These are phyloP conservation scores for Leccinum griseonigrum DNA, from an alignment of 1,284 basidiomycete species.

Conservation along the genomic window DNA sequence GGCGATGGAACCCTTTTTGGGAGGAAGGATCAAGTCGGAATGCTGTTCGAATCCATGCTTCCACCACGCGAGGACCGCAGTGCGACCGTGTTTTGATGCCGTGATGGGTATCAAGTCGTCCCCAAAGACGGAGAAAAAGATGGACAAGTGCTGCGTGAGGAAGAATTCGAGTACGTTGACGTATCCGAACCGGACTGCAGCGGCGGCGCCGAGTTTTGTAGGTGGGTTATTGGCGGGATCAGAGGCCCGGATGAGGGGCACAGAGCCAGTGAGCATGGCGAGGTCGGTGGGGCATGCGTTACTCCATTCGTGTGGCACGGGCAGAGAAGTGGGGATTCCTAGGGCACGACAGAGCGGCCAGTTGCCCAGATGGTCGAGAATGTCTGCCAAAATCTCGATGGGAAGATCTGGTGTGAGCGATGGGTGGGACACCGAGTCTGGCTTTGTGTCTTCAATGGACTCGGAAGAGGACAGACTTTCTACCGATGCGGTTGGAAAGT, in stretches of 20 bases:
- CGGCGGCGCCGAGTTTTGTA: slow-evolving; percentile 63
- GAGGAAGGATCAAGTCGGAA: slow-evolving; percentile 53
- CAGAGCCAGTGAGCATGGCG: slow-evolving; percentile 62
- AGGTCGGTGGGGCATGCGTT: slow-evolving; percentile 65
- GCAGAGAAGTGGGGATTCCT: slow-evolving; percentile 64
- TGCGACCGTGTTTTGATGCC: slow-evolving; percentile 71
- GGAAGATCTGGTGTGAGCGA: slow-evolving; percentile 58
- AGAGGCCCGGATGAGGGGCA: slow-evolving; percentile 56
- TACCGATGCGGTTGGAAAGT: slow-evolving; percentile 44
- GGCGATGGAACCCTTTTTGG: slow-evolving; percentile 48
- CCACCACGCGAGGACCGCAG: slow-evolving; percentile 78
- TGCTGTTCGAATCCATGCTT: slow-evolving; percentile 59
- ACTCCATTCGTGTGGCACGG: slow-evolving; percentile 66
- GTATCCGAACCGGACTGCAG: slow-evolving; percentile 71
- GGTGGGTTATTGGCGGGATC: slow-evolving; percentile 55
- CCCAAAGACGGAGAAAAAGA: slow-evolving; percentile 61
- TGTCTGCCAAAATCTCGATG: slow-evolving; percentile 71
- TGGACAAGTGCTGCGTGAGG: slow-evolving; percentile 56
- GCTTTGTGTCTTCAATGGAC: slow-evolving; percentile 18
- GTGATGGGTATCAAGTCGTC: slow-evolving; percentile 67
- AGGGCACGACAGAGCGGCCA: slow-evolving; percentile 81
- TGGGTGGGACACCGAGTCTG: slow-evolving; percentile 22
- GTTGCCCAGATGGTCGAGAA: slow-evolving; percentile 72
- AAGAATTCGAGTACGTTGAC: slow-evolving; percentile 72
- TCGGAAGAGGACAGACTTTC: slow-evolving; percentile 23